Evolutionary conservation across 257 asterid species (phyloP).

Genomic region (Nicotiana otophora): DNA sequence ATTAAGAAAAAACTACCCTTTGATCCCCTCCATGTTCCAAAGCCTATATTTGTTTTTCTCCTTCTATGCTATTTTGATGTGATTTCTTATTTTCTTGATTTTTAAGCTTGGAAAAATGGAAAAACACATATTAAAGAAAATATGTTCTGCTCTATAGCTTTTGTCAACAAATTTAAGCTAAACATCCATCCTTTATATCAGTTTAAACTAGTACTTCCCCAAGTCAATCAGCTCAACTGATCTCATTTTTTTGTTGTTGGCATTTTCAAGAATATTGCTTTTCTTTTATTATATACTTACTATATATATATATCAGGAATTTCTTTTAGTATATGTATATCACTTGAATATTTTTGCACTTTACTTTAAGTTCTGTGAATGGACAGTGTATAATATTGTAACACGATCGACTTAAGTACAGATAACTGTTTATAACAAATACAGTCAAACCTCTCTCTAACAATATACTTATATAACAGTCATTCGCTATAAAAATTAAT

Average conservation of each 20-base stretch:
- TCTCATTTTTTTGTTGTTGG: too few species aligned
- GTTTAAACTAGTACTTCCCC: neutral
- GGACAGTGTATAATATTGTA: too few species aligned
- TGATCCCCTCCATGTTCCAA: neutral
- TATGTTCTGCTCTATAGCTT: neutral
- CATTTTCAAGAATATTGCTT: neutral
- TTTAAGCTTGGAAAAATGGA: neutral
- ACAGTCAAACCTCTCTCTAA: too few species aligned
- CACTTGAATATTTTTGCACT: too few species aligned
- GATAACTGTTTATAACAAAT: too few species aligned
- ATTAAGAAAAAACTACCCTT: neutral
- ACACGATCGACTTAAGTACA: too few species aligned
- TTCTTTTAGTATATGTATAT: too few species aligned
- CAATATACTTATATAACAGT: too few species aligned
- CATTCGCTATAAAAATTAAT: too few species aligned
- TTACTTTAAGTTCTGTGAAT: too few species aligned
- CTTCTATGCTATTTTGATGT: neutral
- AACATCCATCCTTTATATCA: neutral
- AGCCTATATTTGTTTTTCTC: neutral
- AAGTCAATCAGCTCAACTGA: neutral
- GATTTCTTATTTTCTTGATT: neutral
- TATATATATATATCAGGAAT: too few species aligned
- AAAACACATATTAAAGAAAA: neutral
- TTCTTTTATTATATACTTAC: too few species aligned
- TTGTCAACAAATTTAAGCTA: neutral